Evolutionary conservation across 495 filamentous ascomycete species (phyloP).

Genomic region (Hypoxylon lienhwacheense): DNA sequence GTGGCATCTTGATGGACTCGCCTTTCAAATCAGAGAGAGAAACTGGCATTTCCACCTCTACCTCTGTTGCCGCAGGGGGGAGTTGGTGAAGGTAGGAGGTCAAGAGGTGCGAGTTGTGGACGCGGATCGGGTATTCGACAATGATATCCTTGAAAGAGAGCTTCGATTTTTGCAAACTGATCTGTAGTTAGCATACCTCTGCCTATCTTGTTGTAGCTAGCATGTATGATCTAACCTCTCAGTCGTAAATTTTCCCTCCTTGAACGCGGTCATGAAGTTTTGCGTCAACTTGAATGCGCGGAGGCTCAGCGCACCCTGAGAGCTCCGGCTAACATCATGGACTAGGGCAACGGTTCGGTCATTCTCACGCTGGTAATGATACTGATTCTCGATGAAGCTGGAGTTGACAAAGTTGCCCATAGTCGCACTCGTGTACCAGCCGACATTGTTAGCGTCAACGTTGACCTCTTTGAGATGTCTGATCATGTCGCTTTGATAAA

Average conservation of each 20-base stretch:
- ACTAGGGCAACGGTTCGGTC: slow-evolving; percentile 92
- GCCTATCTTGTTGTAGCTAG: not conserved
- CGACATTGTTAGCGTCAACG: slow-evolving; percentile 95
- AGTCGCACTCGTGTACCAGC: slow-evolving; percentile 98
- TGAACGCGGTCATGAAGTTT: slow-evolving; percentile 87
- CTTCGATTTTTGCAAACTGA: slow-evolving; percentile 85
- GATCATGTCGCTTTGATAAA: slow-evolving; percentile 97
- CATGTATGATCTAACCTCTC: slow-evolving; percentile 70
- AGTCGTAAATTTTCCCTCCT: slow-evolving; percentile 94
- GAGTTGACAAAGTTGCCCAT: slow-evolving; percentile 97
- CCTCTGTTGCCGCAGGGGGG: slow-evolving; percentile 55
- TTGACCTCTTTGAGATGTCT: slow-evolving; percentile 95
- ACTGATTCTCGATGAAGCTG: slow-evolving; percentile 97
- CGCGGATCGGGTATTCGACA: slow-evolving; percentile 83
- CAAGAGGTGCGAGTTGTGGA: slow-evolving; percentile 97
- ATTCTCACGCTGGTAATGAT: slow-evolving; percentile 94
- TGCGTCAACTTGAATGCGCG: slow-evolving; percentile 88
- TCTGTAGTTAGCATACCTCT: slow-evolving; percentile 38
- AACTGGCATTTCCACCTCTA: slow-evolving; percentile 68
- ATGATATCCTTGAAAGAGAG: slow-evolving; percentile 93
- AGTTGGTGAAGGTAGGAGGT: slow-evolving; percentile 94
- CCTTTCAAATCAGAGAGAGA: slow-evolving; percentile 72
- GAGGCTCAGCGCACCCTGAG: slow-evolving; percentile 85
- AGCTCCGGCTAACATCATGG: slow-evolving; percentile 91
- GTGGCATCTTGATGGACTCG: slow-evolving; percentile 58